phyloP scores from a whole-genome alignment of 345 rosid species.

The Eucalyptus coolabah region DNA sequence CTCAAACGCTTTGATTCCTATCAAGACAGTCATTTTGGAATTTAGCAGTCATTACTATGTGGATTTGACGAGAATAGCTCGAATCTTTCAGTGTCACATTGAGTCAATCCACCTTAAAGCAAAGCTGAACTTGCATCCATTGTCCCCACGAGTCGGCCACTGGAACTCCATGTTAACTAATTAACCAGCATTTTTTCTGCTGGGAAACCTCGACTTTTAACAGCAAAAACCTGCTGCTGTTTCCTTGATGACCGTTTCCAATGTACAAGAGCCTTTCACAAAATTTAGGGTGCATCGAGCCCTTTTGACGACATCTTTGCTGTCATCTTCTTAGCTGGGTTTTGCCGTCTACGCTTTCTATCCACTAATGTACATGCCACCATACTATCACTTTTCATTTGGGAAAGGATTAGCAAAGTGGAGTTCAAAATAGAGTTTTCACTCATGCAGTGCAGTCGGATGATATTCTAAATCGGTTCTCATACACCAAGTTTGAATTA shows the following conservation, averaged over 20 bases:
- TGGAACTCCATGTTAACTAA: not conserved
- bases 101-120: not conserved
- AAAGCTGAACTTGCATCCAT: not conserved
- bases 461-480: not conserved
- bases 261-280: not conserved
- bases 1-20: not conserved
- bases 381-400: not conserved
- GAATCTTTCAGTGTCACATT: not conserved
- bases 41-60: not conserved
- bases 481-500: not conserved
- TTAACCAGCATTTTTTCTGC: not conserved
- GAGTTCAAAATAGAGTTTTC: not conserved
- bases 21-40: not conserved
- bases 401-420: not conserved
- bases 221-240: not conserved
- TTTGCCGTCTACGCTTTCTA: not conserved
- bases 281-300: not conserved
- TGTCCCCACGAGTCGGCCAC: not conserved
- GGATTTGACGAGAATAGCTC: not conserved
- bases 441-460: not conserved
- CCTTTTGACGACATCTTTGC: not conserved
- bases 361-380: not conserved
- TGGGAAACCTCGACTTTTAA: not conserved
- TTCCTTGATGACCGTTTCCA: not conserved
- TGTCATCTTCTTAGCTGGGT: not conserved